Conservation (phyloP, 2,329 filamentous ascomycete genomes). For the Phoma sp. region DNA sequence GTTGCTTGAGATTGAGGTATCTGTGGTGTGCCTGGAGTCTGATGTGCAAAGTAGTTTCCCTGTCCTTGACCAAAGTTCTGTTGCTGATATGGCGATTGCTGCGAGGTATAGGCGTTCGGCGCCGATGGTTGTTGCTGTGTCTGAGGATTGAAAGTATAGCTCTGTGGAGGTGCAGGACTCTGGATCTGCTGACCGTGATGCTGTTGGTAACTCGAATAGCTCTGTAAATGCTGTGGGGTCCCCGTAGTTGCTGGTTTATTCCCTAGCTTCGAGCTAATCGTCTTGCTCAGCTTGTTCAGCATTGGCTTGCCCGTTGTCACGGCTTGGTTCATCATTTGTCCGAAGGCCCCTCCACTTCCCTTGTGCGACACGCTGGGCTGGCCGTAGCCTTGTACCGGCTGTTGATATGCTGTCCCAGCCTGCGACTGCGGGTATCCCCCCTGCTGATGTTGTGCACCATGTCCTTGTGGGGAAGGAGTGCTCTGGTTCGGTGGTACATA, state of each 20-base stretch:
- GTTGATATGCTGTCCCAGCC: constrained; percentile 23
- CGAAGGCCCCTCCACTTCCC: constrained; percentile 29
- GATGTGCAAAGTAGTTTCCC: constrained; percentile 37
- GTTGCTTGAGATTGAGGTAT: constrained; percentile 16
- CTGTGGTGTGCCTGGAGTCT: constrained; percentile 17
- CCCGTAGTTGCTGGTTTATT: constrained; percentile 30
- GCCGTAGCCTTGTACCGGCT: constrained; percentile 22
- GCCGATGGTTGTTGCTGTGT: constrained; percentile 23
- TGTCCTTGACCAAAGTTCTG: constrained; percentile 33
- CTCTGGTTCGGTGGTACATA: constrained; percentile 35
- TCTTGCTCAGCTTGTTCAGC: constrained; percentile 45
- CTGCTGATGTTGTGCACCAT: constrained; percentile 29
- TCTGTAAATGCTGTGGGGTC: constrained; percentile 39
- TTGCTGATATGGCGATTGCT: constrained; percentile 36
- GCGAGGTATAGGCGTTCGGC: constrained; percentile 28
- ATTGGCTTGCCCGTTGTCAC: constrained; percentile 46
- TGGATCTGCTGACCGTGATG: constrained; percentile 32
- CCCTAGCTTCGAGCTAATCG: constrained; percentile 42
- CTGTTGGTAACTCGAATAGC: constrained; percentile 41
- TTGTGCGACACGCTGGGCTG: constrained; percentile 26
- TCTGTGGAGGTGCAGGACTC: constrained; percentile 22
- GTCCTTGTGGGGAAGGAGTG: constrained; percentile 21
- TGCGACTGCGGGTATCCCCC: constrained; percentile 25
- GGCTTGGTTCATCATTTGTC: constrained; percentile 44
- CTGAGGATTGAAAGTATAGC: constrained; percentile 23